Evolutionary conservation across 2,329 filamentous ascomycete species (phyloP), one percentile per base, ranked within the genome.

Genomic region (Alternaria brassicae): DNA sequence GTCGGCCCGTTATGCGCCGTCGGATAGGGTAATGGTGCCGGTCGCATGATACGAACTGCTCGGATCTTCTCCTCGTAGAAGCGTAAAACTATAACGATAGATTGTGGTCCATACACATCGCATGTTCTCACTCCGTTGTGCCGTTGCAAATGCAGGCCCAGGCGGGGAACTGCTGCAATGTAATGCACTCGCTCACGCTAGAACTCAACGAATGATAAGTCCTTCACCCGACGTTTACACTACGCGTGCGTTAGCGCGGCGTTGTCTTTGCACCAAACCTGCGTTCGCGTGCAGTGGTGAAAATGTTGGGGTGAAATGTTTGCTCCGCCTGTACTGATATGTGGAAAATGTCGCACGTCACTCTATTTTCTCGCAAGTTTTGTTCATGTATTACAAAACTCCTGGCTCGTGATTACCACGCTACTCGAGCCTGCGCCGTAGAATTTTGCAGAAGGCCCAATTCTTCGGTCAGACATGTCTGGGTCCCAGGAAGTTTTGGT

Each of bases 161-260:
- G 15, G 48, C 32, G 48, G 32, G 30, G 8, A 25, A 25, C 28
- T 39, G 34, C 25, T 39, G 44, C 30, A 50, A 10, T 25, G 34
- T 12, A 25, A 39, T 50, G 34, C 34, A 39, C 10, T 50, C 48
- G 34, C 28, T 39, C 32, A 7, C 34, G 34, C 48, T 36, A 39
- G 34, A 36, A 50, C 34, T 17, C 32, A 50, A 39, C 23, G 34
- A 50, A 50, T 34, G 21, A n/a, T 10, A 50, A 21, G n/a, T 39
- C 32, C 32, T 34, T 36, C 44, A 48, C 28, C 44, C 30, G 19
- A 23, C 9, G 30, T 4, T 34, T n/a, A 30, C 21, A 52, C 47
- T 49, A 30, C 39, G 40, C 10, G 19, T 51, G 32, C 40, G 40
- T 47, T 52, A 60, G 41, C 37, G 53, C 42, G 52, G 47, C 40